These are phyloP conservation scores for Bothriochloa decipiens DNA, from an alignment of 176 grass and related monocot genomes.

Conservation along the genomic window DNA sequence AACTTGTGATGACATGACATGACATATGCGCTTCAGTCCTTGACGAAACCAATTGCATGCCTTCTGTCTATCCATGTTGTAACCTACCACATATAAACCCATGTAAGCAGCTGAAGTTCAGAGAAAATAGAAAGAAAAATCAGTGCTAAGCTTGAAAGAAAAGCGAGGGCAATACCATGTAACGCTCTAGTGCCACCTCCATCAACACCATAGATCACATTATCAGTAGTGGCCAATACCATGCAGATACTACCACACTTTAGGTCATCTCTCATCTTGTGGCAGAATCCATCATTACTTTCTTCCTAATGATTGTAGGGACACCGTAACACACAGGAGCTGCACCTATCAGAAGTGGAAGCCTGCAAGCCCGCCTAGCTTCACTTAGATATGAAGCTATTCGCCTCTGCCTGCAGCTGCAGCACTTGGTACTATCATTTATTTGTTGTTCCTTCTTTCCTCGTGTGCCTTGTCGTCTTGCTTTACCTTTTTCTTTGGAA, in stretches of 20 bases:
- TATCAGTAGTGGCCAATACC: slow-evolving; percentile 22
- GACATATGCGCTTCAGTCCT: slow-evolving; percentile 15
- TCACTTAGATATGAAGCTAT: slow-evolving; percentile 71
- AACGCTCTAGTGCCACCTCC: neutral
- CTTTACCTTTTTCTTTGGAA: slow-evolving; percentile 32
- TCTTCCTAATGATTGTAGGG: slow-evolving; percentile 71
- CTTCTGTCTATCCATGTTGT: neutral
- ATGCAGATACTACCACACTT: neutral
- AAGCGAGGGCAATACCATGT: neutral
- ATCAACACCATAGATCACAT: neutral
- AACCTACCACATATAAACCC: slow-evolving; percentile 17
- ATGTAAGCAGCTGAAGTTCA: slow-evolving; percentile 14
- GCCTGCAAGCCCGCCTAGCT: slow-evolving; percentile 71
- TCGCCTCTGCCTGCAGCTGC: slow-evolving; percentile 48
- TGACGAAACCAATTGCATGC: slow-evolving; percentile 11
- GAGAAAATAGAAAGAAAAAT: neutral
- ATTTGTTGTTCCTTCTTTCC: slow-evolving; percentile 25
- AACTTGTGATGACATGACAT: neutral
- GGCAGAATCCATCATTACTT: slow-evolving; percentile 26
- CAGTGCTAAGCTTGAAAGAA: neutral
- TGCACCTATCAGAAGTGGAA: slow-evolving; percentile 73
- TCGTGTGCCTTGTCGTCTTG: slow-evolving; percentile 51
- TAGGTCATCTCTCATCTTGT: neutral
- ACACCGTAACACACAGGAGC: slow-evolving; percentile 94
- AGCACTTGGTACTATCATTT: slow-evolving; percentile 35